phyloP scores from a whole-genome alignment of 1,139 yeast genomes.

The Kluyveromyces sp. region DNA sequence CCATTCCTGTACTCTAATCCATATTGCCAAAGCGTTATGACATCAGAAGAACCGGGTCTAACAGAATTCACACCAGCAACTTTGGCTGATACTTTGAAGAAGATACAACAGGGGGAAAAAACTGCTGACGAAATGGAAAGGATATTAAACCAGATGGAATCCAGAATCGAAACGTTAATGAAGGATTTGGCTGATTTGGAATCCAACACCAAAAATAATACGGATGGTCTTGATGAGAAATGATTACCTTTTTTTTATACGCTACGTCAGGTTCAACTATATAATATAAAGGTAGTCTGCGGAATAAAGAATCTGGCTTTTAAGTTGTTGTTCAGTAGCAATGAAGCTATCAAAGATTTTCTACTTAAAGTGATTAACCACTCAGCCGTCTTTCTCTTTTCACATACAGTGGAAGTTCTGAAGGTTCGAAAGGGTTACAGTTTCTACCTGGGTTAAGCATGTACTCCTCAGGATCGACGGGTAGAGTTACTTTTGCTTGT shows the following conservation, averaged over 20 bases:
- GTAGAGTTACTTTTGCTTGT: constrained; percentile 53
- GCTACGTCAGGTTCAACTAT: background rate
- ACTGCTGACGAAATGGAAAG: constrained; percentile 49
- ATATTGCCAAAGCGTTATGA: background rate
- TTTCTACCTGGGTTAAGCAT: constrained; percentile 62
- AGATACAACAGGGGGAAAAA: constrained; percentile 48
- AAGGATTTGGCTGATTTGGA: constrained; percentile 19
- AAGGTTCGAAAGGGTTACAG: constrained; percentile 57
- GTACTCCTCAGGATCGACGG: constrained; percentile 30
- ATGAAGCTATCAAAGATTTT: background rate
- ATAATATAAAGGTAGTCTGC: no score
- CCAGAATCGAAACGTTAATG: constrained; percentile 43
- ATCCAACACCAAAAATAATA: background rate
- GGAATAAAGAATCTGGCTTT: no score
- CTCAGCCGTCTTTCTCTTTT: background rate
- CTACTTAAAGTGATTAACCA: background rate
- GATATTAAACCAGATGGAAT: constrained; percentile 49
- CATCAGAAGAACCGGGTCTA: constrained; percentile 2
- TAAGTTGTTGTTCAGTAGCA: no score
- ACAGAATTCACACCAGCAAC: constrained; percentile 5
- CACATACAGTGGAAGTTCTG: constrained; percentile 17
- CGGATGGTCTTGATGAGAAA: background rate
- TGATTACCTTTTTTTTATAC: background rate
- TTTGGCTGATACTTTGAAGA: constrained; percentile 24
- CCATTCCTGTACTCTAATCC: no score